Base-by-base conservation (phyloP, 139 green algal genomes). In the Tetradesmus obliquus region DNA sequence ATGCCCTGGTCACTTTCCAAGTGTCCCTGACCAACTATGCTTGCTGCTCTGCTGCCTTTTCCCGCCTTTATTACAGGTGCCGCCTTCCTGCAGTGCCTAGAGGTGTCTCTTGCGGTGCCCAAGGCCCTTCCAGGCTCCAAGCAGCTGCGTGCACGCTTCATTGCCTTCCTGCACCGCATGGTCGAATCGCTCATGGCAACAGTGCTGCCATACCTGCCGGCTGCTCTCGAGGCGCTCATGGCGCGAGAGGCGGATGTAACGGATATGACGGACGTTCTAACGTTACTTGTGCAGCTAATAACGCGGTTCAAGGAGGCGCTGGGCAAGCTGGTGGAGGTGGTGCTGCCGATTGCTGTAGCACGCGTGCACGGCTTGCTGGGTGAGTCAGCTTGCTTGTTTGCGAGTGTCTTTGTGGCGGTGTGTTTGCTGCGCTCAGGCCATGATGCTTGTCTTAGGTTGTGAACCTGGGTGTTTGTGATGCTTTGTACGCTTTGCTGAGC, bases 161-260 rank as follows among this genome's bases (percentile, higher is more conserved):
- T 98, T 55, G 94, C 91, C 32, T 96, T 97, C 58, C 80, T 99
- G 32, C 97, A 99, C 94, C 95, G 97, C 53, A 93, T 99, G 93
- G 97, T 99, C 72, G 97, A 99, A 92, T 95, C 91, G 79, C 93
- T 99, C 22, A 76, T 88, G 58, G 13, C 74, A 0, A 72, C 54
- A 57, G 79, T 97, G 22, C 91, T 98, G 91, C 95, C 94, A 2
- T 94, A 92, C 87, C 91, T 98, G 71, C 93, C 95, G 0, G 22
- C 87, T 15, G 94, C 95, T 2, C 91, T 99, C 54, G 91, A 97
- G 89, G 90, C 72, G 1, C 90, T 90, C 17, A 92, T 92, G 89
- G 62, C 55, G 3, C 12, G 60, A 2, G 83, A 95, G 32, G 62
- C 82, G 0, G 96, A 97, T 71, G 91, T 93, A 3, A 32, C 76